Conservation (phyloP, 1,284 basidiomycete species). For the Phylloboletellus chloephorus region DNA sequence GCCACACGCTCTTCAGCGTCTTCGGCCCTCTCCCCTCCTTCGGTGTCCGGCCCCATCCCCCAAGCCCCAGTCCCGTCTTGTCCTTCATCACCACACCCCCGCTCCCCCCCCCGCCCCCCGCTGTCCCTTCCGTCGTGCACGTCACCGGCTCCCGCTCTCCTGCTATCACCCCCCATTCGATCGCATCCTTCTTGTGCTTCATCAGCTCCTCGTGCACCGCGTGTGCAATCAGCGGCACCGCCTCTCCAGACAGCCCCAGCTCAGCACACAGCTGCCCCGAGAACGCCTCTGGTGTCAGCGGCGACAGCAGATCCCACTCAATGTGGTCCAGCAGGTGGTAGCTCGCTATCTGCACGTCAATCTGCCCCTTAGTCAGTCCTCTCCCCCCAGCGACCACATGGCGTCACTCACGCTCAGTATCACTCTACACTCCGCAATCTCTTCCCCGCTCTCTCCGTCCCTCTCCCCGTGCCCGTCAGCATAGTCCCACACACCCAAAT, state of each 20-base stretch:
- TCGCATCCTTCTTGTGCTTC: constrained; percentile 90
- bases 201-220: constrained; percentile 93
- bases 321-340: constrained; percentile 91
- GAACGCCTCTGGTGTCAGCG: constrained; percentile 86
- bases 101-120: constrained; percentile 28
- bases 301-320: constrained; percentile 95
- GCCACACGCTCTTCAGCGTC: constrained; percentile 84
- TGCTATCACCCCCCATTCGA: constrained; percentile 87
- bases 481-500: constrained; percentile 62
- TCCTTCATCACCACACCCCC: constrained; percentile 52
- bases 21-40: constrained; percentile 75
- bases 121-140: constrained; percentile 15
- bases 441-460: constrained; percentile 44
- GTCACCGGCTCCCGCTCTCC: constrained; percentile 39
- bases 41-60: constrained; percentile 63
- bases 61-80: constrained; percentile 70
- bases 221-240: constrained; percentile 83
- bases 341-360: constrained; percentile 95
- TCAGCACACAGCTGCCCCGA: constrained; percentile 79
- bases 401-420: constrained; percentile 72
- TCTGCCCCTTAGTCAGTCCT: constrained; percentile 44
- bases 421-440: constrained; percentile 81
- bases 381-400: too few relatives aligned
- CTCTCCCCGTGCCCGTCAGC: constrained; percentile 33
- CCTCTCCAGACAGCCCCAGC: constrained; percentile 85